Conservation (phyloP, 169 alveolate species). For the Cryptosporidium baileyi region DNA sequence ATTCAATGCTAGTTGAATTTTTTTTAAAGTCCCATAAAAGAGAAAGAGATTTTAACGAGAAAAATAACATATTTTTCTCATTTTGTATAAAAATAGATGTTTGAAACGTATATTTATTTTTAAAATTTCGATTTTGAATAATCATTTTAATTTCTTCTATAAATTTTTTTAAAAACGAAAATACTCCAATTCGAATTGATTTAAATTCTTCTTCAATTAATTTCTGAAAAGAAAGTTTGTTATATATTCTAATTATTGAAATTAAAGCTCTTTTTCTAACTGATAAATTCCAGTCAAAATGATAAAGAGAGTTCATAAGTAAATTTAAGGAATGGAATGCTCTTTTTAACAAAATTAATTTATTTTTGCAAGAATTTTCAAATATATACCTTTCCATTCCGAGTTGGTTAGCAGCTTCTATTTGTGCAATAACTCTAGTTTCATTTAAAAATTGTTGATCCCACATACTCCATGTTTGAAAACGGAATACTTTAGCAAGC, state of each 20-base stretch:
- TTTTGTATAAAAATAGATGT: conserved; percentile 3
- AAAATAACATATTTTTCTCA: background rate
- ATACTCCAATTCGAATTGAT: background rate
- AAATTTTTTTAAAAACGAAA: conserved; percentile 36
- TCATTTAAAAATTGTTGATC: conserved; percentile 64
- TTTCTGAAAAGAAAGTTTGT: conserved; percentile 14
- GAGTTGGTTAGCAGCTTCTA: conserved; percentile 42
- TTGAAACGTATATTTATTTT: background rate
- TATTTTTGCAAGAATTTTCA: background rate
- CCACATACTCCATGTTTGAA: conserved; percentile 71
- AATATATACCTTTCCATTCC: conserved; percentile 46
- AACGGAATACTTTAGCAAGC: conserved; percentile 55
- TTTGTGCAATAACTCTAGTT: conserved; percentile 35
- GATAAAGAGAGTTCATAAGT: conserved; percentile 40
- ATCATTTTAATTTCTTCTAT: background rate
- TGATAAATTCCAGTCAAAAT: conserved; percentile 53
- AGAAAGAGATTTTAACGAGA: conserved; percentile 16
- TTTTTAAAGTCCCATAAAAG: conserved; percentile 16
- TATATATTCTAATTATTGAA: conserved; percentile 13
- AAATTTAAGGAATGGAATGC: conserved; percentile 21
- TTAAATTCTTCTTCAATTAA: background rate
- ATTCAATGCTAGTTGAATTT: background rate
- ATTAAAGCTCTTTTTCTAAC: conserved; percentile 25
- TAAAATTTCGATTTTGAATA: background rate
- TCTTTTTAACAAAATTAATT: conserved; percentile 6